A percentile compares a stretch with the other conserved stretches of the same genome.
Evolutionary conservation across 2,329 filamentous ascomycete species (phyloP).

Genomic region (Colletotrichum sp.): DNA sequence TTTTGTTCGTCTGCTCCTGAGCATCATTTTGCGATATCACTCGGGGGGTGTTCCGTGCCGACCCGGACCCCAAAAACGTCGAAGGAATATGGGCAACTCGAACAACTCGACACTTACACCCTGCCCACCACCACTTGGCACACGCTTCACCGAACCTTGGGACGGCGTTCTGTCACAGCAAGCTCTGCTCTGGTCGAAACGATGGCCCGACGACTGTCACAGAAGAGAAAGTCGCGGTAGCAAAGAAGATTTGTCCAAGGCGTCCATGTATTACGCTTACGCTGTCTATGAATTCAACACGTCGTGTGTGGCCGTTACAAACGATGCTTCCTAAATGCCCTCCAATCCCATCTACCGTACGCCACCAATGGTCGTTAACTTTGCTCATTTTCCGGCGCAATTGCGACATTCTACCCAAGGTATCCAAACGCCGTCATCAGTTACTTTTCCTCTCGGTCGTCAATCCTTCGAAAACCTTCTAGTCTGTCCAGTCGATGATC

Average conservation of each 20-base stretch:
- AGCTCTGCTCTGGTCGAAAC: neutral
- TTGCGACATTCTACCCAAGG: constrained; percentile 8
- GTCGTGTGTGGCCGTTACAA: neutral
- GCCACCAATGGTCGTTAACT: neutral
- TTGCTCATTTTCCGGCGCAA: constrained; percentile 6
- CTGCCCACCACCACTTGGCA: neutral
- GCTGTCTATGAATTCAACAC: neutral
- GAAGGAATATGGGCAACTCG: neutral
- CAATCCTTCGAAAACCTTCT: constrained; percentile 9
- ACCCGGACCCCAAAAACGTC: neutral
- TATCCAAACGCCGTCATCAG: constrained; percentile 5
- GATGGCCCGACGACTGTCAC: neutral
- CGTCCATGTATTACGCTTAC: neutral
- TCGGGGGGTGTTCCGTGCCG: constrained; percentile 8
- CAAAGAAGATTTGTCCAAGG: neutral
- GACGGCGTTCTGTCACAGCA: neutral
- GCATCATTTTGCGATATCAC: constrained; percentile 23
- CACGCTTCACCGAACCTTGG: neutral
- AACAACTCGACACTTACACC: neutral
- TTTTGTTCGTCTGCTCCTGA: constrained; percentile 7
- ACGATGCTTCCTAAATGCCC: constrained; percentile 1
- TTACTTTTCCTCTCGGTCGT: neutral
- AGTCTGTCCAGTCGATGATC: constrained; percentile 61
- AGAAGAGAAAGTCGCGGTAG: neutral
- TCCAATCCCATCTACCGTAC: neutral